Conservation (phyloP, 164 flowering plant genomes). For the Vitis rotundifolia region DNA sequence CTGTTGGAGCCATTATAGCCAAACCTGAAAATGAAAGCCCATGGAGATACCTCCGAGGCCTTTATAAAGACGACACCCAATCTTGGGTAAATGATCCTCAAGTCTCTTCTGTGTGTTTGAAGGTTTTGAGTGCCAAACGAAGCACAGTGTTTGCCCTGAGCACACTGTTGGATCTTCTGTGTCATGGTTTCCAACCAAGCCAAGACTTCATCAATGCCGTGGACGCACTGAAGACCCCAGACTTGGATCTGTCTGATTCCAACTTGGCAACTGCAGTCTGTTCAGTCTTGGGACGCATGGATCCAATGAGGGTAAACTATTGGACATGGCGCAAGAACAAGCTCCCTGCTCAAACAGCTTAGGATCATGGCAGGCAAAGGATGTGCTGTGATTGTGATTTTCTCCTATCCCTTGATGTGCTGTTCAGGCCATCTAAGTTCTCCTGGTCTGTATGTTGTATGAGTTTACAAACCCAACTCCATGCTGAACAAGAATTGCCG, state of each 20-base stretch:
- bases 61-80: slow-evolving; percentile 58
- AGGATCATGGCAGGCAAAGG: background rate
- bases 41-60: slow-evolving; percentile 93
- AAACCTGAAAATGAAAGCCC: slow-evolving; percentile 93
- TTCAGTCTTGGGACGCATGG: slow-evolving; percentile 59
- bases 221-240: slow-evolving; percentile 33
- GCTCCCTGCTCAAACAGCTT: slow-evolving; percentile 30
- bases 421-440: too few species aligned
- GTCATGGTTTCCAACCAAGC: slow-evolving; percentile 62
- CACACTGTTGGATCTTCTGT: slow-evolving; percentile 76
- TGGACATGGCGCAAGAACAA: slow-evolving; percentile 89
- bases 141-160: slow-evolving; percentile 65
- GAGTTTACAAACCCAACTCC: too few species aligned
- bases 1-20: slow-evolving; percentile 62
- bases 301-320: slow-evolving; percentile 70
- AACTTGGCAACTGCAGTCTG: slow-evolving; percentile 55
- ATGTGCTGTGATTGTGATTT: too few species aligned
- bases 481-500: too few species aligned
- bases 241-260: slow-evolving; percentile 25
- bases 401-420: background rate
- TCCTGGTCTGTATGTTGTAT: too few species aligned
- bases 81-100: slow-evolving; percentile 46
- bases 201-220: slow-evolving; percentile 53
- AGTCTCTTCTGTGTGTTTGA: slow-evolving; percentile 57
- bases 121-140: slow-evolving; percentile 46